Conservation (phyloP, 2,329 filamentous ascomycete genomes). For the Parastagonospora nodorum region DNA sequence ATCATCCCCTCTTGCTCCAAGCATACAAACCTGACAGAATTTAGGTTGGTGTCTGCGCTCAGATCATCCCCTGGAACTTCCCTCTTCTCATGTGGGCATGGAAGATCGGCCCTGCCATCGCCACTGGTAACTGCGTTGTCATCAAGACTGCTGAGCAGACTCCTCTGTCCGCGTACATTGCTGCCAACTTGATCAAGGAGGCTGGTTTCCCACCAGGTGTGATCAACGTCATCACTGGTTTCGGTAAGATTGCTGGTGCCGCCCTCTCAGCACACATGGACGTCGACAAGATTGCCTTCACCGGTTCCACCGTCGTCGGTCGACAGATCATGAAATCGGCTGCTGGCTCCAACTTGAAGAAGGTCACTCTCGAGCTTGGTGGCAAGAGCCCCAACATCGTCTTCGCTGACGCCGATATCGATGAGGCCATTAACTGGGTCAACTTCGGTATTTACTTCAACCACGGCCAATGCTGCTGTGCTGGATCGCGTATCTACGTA, state of each 20-base stretch:
- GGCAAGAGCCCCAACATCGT: conserved; percentile 83
- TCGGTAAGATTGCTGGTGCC: conserved; percentile 78
- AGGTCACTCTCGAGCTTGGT: conserved; percentile 79
- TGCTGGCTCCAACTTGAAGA: conserved; percentile 77
- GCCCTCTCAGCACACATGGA: conserved; percentile 78
- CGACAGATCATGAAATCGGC: conserved; percentile 81
- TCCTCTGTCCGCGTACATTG: conserved; percentile 70
- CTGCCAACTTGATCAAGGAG: conserved; percentile 70
- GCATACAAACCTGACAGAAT: conserved; percentile 19
- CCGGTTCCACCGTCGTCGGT: conserved; percentile 74
- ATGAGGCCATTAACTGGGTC: conserved; percentile 78
- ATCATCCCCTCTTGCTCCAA: neutral
- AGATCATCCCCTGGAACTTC: conserved; percentile 92
- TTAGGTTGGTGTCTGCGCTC: conserved; percentile 76
- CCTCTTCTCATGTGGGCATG: conserved; percentile 79
- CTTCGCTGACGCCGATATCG: conserved; percentile 77
- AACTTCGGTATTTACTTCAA: conserved; percentile 67
- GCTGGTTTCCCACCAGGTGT: conserved; percentile 80
- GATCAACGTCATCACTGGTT: conserved; percentile 76
- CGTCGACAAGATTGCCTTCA: conserved; percentile 83
- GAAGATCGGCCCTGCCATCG: conserved; percentile 79
- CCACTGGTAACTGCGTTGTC: conserved; percentile 73
- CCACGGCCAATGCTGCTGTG: conserved; percentile 70
- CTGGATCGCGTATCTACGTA: conserved; percentile 82
- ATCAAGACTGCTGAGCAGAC: conserved; percentile 80